Evolutionary conservation across 164 flowering plant species (phyloP).

Genomic region (Macadamia tetraphylla): DNA sequence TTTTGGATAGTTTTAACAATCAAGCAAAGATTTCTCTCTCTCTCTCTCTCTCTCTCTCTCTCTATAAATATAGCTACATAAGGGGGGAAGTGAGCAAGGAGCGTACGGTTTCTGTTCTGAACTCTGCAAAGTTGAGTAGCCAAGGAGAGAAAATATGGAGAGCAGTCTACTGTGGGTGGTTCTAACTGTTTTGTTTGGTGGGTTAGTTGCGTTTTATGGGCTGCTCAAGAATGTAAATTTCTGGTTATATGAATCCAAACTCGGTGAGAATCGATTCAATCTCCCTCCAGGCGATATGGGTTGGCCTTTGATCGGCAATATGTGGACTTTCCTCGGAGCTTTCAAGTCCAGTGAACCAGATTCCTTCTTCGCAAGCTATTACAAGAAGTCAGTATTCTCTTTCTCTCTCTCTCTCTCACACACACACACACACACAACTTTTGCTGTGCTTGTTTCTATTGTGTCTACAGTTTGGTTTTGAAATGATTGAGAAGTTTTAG

Average conservation of each 20-base stretch:
- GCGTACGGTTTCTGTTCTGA: no score
- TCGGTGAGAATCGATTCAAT: conserved; percentile 40
- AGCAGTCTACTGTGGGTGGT: conserved; percentile 9
- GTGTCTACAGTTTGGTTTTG: no score
- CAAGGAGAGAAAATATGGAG: not conserved
- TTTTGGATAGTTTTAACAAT: no score
- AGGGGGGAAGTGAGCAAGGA: no score
- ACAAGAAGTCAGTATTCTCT: conserved; percentile 41
- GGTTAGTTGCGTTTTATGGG: conserved; percentile 22
- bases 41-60: no score
- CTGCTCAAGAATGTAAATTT: conserved; percentile 35
- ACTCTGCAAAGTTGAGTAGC: no score
- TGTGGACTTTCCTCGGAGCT: conserved; percentile 73
- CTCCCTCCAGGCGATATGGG: conserved; percentile 93
- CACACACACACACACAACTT: conserved; percentile 2
- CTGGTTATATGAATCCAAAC: conserved; percentile 44
- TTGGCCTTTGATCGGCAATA: conserved; percentile 80
- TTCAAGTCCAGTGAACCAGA: conserved; percentile 81
- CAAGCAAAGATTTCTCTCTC: no score
- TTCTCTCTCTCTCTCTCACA: conserved; percentile 11
- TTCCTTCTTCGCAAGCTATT: conserved; percentile 50
- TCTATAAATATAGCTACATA: no score
- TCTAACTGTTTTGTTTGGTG: conserved; percentile 11
- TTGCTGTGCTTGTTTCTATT: no score
- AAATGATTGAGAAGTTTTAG: no score